Conservation (phyloP, 163 green algal species). For the Chloroidium sp. region DNA sequence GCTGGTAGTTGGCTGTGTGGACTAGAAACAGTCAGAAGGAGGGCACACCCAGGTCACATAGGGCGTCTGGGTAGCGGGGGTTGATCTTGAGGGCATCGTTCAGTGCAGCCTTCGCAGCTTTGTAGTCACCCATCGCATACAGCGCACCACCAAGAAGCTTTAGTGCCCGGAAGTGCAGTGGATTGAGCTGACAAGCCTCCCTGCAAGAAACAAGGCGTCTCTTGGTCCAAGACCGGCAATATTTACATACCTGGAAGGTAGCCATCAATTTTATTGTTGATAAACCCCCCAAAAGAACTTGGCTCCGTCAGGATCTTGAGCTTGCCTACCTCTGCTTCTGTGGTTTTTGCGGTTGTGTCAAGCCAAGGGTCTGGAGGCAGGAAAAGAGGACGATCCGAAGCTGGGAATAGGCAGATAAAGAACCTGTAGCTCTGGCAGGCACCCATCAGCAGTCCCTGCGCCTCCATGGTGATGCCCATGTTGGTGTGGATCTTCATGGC, state of each 20-base stretch:
- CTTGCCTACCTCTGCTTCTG: no score
- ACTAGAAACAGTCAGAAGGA: background rate
- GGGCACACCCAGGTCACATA: slow-evolving; percentile 35
- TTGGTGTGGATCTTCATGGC: slow-evolving; percentile 39
- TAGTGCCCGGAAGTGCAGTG: slow-evolving; percentile 28
- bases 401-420: background rate
- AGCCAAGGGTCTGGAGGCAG: no score
- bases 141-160: slow-evolving; percentile 40
- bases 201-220: slow-evolving; percentile 8
- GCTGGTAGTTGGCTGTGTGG: background rate
- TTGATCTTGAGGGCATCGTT: slow-evolving; percentile 23
- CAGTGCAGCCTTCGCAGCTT: slow-evolving; percentile 25
- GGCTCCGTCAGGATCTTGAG: no score
- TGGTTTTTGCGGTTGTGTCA: no score
- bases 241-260: no score
- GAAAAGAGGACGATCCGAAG: background rate
- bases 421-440: slow-evolving; percentile 39
- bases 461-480: slow-evolving; percentile 47
- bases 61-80: slow-evolving; percentile 38
- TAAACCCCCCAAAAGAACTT: no score
- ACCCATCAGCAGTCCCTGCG: slow-evolving; percentile 27
- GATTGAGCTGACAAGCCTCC: slow-evolving; percentile 19
- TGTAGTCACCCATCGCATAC: slow-evolving; percentile 39
- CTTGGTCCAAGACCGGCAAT: no score
- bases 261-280: no score